Evolutionary conservation across 257 asterid genomes (phyloP).

Genomic region (Solanum acaule): DNA sequence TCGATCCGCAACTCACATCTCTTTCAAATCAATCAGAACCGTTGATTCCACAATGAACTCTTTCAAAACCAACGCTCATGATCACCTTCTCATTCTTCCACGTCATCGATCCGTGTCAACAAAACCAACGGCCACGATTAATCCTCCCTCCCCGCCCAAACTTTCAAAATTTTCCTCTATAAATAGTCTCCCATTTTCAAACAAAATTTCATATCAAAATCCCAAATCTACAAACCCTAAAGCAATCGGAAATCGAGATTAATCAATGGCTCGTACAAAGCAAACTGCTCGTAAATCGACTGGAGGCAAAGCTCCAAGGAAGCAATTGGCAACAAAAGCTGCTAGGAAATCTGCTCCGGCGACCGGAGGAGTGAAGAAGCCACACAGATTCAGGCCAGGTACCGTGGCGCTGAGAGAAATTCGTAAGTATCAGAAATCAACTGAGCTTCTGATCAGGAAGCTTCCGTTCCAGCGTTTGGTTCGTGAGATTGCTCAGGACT

Average conservation of each 20-base stretch:
- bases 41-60: not conserved
- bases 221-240: not conserved
- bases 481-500: slow-evolving; percentile 33
- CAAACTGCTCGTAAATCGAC: slow-evolving; percentile 33
- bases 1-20: not conserved
- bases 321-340: slow-evolving; percentile 26
- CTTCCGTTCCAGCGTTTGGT: slow-evolving; percentile 25
- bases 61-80: not conserved
- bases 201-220: not conserved
- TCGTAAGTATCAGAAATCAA: slow-evolving; percentile 26
- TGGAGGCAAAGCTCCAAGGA: slow-evolving; percentile 28
- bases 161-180: slow-evolving; percentile 1
- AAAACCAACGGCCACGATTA: not conserved
- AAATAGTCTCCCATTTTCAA: not conserved
- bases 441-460: slow-evolving; percentile 17
- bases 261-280: slow-evolving; percentile 29
- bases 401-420: slow-evolving; percentile 25
- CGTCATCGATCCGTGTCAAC: not conserved
- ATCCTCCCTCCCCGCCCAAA: slow-evolving; percentile 8
- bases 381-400: slow-evolving; percentile 26
- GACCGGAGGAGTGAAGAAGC: slow-evolving; percentile 31
- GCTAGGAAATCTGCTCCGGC: slow-evolving; percentile 33
- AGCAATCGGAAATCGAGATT: not conserved
- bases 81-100: not conserved
- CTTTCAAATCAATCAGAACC: not conserved